A percentile compares a stretch with the other conserved stretches of the same genome.
These are phyloP conservation scores for Podaxis rugospora DNA, from an alignment of 768 basidiomycete genomes.

Conservation along the genomic window DNA sequence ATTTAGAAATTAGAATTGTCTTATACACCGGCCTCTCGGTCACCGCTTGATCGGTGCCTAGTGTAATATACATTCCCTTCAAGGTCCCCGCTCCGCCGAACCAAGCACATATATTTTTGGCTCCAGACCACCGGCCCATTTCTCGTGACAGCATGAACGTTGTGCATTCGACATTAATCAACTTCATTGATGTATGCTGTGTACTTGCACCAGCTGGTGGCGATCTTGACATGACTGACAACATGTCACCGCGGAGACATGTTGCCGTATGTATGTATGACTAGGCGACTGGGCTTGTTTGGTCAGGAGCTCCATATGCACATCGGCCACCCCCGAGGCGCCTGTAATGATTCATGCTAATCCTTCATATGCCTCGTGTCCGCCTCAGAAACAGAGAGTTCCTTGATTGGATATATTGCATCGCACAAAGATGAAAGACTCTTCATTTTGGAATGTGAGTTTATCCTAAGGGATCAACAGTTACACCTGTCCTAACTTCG, in stretches of 20 bases:
- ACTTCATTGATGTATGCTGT: no score
- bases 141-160: no score
- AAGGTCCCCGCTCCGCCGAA: no score
- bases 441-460: neutral
- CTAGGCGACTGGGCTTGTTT: neutral
- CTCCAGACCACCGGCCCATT: no score
- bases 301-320: neutral
- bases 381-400: neutral
- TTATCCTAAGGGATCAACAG: neutral
- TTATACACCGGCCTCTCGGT: no score
- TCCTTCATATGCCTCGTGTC: neutral
- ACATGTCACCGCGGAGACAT: neutral
- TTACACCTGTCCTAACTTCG: neutral
- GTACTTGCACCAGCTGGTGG: neutral
- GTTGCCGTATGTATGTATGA: neutral
- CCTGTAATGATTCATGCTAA: neutral
- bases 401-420: conserved; percentile 1
- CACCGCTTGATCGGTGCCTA: no score
- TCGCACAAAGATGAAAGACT: neutral
- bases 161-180: neutral
- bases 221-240: neutral
- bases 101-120: no score
- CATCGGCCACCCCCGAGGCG: neutral
- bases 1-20: no score
- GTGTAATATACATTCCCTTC: no score